Conservation (phyloP, 139 green algal species). For the Penium margaritaceum region DNA sequence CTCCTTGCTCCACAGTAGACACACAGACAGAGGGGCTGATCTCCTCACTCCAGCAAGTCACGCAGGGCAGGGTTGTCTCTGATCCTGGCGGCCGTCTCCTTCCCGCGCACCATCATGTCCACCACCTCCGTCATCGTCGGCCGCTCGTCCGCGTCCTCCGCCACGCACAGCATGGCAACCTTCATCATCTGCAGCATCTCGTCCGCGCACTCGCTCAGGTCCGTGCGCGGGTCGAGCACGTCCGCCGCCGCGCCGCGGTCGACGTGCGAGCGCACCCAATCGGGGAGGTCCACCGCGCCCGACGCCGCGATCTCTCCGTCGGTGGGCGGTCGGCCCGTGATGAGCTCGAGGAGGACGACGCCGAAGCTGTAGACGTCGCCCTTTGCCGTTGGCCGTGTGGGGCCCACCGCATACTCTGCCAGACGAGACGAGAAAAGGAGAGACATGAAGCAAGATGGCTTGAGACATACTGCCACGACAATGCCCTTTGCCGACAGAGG, state of each 20-base stretch:
- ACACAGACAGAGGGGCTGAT: too few species aligned
- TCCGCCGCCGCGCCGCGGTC: background rate
- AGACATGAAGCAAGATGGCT: background rate
- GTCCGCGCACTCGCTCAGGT: background rate
- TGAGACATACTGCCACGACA: too few species aligned
- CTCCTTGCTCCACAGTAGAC: too few species aligned
- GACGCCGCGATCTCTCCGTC: background rate
- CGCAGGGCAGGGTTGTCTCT: too few species aligned
- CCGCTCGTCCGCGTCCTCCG: conserved; percentile 3
- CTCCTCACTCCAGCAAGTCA: too few species aligned
- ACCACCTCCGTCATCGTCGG: too few species aligned
- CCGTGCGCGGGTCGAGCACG: background rate
- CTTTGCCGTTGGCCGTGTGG: background rate
- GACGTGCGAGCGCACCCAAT: background rate
- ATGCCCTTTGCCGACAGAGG: too few species aligned
- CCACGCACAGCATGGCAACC: background rate
- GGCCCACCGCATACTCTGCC: background rate
- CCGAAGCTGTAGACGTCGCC: conserved; percentile 6
- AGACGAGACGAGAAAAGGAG: background rate
- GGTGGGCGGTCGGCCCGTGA: background rate
- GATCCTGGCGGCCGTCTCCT: too few species aligned
- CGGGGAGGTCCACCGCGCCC: background rate
- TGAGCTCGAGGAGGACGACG: background rate
- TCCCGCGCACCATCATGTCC: too few species aligned
- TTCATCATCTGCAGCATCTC: conserved; percentile 3